A percentile compares a stretch with the other conserved stretches of the same genome.
Evolutionary conservation across 2,329 filamentous ascomycete species (phyloP).

Genomic region (Chrysosporium queenslandicum): DNA sequence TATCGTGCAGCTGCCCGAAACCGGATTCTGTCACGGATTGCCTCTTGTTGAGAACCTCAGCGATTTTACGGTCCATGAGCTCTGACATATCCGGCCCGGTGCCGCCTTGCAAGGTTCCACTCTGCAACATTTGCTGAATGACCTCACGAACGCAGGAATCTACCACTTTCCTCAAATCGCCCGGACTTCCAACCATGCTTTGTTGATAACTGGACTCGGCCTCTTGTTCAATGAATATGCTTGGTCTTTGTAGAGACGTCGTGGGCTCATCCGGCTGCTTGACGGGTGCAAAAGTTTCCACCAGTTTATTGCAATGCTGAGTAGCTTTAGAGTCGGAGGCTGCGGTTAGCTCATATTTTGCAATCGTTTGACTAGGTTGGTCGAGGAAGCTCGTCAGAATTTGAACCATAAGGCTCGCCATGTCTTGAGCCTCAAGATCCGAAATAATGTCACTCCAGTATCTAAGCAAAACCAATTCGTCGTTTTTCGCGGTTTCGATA

Average conservation of each 20-base stretch:
- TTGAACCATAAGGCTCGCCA: conserved; percentile 26
- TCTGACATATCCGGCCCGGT: conserved; percentile 5
- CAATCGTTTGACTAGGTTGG: conserved; percentile 16
- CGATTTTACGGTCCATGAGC: conserved; percentile 10
- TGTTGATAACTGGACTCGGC: background rate
- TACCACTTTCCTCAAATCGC: conserved; percentile 13
- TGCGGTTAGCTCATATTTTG: conserved; percentile 1
- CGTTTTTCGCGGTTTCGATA: conserved; percentile 27
- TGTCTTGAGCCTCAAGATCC: conserved; percentile 25
- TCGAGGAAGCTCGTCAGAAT: conserved; percentile 29
- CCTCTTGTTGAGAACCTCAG: conserved; percentile 1
- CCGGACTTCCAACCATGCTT: conserved; percentile 5
- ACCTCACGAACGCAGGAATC: conserved; percentile 16
- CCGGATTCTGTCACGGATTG: background rate
- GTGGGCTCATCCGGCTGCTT: background rate
- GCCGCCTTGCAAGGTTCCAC: conserved; percentile 4
- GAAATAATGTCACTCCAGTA: conserved; percentile 35
- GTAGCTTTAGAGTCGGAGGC: background rate
- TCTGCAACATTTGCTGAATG: conserved; percentile 15
- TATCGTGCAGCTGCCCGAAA: background rate
- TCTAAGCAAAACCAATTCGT: conserved; percentile 31
- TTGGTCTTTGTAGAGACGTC: background rate
- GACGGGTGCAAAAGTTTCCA: background rate
- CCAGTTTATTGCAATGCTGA: background rate
- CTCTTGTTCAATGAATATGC: background rate